Evolutionary conservation across 2,329 filamentous ascomycete genomes (phyloP).

Genomic region (Aspergillus ustus): DNA sequence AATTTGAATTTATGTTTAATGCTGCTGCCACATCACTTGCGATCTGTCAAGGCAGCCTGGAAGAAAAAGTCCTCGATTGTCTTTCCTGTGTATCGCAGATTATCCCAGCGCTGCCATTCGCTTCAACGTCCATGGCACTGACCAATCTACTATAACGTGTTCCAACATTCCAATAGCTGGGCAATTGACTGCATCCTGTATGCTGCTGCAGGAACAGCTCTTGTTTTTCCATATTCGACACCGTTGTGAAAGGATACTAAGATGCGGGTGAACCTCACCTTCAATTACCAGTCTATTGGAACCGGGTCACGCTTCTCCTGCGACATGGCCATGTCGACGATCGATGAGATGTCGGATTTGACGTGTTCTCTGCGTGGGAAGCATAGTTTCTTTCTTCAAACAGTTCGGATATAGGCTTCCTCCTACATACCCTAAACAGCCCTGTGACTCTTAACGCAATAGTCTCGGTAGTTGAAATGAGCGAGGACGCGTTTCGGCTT

Average conservation of each 20-base stretch:
- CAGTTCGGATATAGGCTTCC: not conserved
- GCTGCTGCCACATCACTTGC: not conserved
- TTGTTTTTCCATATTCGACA: not conserved
- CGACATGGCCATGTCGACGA: not conserved
- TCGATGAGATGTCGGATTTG: not conserved
- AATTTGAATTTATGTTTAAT: not conserved
- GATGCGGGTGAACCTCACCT: not conserved
- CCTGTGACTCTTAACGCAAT: not conserved
- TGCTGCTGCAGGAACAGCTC: slow-evolving; percentile 17
- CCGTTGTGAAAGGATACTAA: not conserved
- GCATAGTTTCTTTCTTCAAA: not conserved
- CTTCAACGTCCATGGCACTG: slow-evolving; percentile 6
- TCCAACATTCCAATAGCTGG: too few species aligned
- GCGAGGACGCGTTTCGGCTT: too few species aligned
- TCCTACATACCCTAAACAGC: not conserved
- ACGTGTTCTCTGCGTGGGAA: not conserved
- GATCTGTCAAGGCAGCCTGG: not conserved
- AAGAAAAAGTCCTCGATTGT: not conserved
- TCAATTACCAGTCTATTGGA: not conserved
- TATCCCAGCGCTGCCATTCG: not conserved
- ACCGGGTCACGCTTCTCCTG: not conserved
- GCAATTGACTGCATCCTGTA: not conserved
- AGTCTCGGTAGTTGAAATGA: not conserved
- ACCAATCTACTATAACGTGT: slow-evolving; percentile 6
- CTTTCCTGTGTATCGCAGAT: not conserved